A percentile compares a stretch with the other conserved stretches of the same genome.
Evolutionary conservation across 1,284 basidiomycete genomes (phyloP).

Genomic region (Vanrija sp.): DNA sequence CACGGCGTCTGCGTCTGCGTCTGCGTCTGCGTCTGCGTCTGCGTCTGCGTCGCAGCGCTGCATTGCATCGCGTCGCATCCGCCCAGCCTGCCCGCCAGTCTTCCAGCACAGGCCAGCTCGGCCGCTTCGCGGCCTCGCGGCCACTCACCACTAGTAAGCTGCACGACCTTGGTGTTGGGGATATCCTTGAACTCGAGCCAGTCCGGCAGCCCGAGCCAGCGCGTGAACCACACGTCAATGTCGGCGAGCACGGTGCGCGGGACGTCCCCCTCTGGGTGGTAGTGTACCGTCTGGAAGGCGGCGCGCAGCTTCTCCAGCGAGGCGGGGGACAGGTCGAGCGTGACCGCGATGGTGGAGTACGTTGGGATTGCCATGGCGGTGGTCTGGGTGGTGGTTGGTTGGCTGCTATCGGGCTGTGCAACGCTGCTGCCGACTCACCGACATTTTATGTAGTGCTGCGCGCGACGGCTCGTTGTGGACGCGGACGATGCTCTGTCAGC

Average conservation of each 20-base stretch:
- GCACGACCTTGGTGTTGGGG: slow-evolving; percentile 29
- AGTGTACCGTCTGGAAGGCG: slow-evolving; percentile 33
- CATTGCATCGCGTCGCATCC: no score
- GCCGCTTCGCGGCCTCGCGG: no score
- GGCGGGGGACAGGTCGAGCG: slow-evolving; percentile 16
- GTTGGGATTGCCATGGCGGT: slow-evolving; percentile 3
- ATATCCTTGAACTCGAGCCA: slow-evolving; percentile 21
- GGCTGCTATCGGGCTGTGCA: no score
- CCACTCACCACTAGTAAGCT: slow-evolving; percentile 35
- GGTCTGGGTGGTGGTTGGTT: neutral
- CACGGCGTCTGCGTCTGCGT: no score
- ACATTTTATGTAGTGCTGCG: no score
- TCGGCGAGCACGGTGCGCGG: slow-evolving; percentile 21
- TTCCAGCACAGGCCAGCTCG: no score
- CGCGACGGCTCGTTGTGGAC: neutral
- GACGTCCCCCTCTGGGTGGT: slow-evolving; percentile 23
- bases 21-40: no score
- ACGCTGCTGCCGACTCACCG: neutral
- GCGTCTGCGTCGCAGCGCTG: no score
- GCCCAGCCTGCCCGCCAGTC: no score
- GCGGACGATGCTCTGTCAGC: no score
- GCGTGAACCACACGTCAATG: slow-evolving; percentile 33
- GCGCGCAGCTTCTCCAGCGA: slow-evolving; percentile 24
- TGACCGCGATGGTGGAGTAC: slow-evolving; percentile 6
- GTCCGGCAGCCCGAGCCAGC: slow-evolving; percentile 23